phyloP scores from a whole-genome alignment of 176 grass and related monocot species.

The Oryza glumipatula region DNA sequence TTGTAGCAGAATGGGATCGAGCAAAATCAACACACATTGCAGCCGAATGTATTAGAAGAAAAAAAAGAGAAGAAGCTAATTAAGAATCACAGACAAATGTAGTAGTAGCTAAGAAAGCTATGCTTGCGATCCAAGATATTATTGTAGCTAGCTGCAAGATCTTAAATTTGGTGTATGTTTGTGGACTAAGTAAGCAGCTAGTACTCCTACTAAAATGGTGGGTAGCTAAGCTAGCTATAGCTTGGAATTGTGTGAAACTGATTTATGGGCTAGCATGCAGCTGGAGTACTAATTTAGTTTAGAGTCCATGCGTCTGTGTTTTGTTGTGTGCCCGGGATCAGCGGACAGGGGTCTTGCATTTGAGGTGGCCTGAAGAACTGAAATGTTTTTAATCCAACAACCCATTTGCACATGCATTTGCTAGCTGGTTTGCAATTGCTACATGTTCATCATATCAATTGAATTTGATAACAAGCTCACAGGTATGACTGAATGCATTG shows the following conservation, averaged over 20 bases:
- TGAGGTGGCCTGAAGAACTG: neutral
- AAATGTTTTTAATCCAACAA: slow-evolving; percentile 9
- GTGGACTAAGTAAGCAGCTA: neutral
- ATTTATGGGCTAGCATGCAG: neutral
- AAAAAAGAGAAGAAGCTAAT: neutral
- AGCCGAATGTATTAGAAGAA: neutral
- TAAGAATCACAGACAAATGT: neutral
- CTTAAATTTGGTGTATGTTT: slow-evolving; percentile 15
- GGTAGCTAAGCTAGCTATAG: neutral
- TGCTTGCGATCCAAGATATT: slow-evolving; percentile 35
- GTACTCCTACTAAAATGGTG: neutral
- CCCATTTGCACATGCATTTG: slow-evolving; percentile 30
- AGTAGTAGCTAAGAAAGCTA: neutral
- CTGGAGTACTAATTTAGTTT: slow-evolving; percentile 4
- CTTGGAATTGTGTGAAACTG: slow-evolving; percentile 27
- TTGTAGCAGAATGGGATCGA: slow-evolving; percentile 2
- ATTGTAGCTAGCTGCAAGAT: neutral
- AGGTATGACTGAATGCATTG: neutral
- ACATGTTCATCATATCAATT: neutral
- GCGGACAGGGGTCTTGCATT: slow-evolving; percentile 36
- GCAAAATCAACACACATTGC: neutral
- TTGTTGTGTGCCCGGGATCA: slow-evolving; percentile 53
- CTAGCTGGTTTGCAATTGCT: slow-evolving; percentile 12
- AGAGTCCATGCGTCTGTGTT: neutral
- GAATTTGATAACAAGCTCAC: too few relatives aligned